Percentiles rank a stretch among this genome's conserved stretches.
These are phyloP conservation scores for Pseudonitzschia multistriata DNA, from an alignment of 108 stramenopile species.

Conservation along the genomic window DNA sequence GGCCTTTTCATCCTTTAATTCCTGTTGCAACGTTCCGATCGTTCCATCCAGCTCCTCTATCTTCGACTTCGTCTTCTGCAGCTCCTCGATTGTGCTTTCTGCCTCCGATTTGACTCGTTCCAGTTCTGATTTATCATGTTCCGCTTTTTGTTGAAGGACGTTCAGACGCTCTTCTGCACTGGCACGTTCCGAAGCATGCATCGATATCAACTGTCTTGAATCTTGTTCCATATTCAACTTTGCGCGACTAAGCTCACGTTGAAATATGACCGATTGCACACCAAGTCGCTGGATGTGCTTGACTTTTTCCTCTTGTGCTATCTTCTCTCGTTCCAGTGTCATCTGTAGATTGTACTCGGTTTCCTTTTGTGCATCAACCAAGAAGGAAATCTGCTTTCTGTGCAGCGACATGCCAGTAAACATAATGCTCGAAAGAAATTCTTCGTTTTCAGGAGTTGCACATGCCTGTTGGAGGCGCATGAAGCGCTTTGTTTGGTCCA, in stretches of 20 bases:
- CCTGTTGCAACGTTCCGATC: not conserved
- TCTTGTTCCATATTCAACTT: slow-evolving; percentile 18
- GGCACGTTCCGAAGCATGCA: slow-evolving; percentile 26
- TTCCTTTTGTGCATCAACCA: not conserved
- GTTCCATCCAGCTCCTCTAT: not conserved
- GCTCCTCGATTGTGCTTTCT: slow-evolving; percentile 5
- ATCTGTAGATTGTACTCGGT: slow-evolving; percentile 1
- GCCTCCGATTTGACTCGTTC: not conserved
- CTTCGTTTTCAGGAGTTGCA: slow-evolving; percentile 33
- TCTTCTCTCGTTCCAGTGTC: slow-evolving; percentile 6
- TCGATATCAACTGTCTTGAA: slow-evolving; percentile 23
- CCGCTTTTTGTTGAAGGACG: slow-evolving; percentile 2
- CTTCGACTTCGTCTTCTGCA: not conserved
- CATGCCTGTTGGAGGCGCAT: slow-evolving; percentile 19
- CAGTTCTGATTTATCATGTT: slow-evolving; percentile 13
- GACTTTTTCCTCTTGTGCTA: slow-evolving; percentile 13
- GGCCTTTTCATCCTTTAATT: slow-evolving; percentile 6
- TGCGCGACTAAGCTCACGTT: slow-evolving; percentile 23
- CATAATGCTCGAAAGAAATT: slow-evolving; percentile 22
- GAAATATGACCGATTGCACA: slow-evolving; percentile 16
- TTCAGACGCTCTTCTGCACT: slow-evolving; percentile 15
- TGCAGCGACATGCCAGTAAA: slow-evolving; percentile 4
- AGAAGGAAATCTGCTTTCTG: not conserved
- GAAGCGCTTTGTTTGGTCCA: slow-evolving; percentile 17
- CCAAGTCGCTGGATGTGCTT: not conserved